These are phyloP conservation scores for Rhododendron molle DNA, from an alignment of 148 eudicot species.

Conservation along the genomic window DNA sequence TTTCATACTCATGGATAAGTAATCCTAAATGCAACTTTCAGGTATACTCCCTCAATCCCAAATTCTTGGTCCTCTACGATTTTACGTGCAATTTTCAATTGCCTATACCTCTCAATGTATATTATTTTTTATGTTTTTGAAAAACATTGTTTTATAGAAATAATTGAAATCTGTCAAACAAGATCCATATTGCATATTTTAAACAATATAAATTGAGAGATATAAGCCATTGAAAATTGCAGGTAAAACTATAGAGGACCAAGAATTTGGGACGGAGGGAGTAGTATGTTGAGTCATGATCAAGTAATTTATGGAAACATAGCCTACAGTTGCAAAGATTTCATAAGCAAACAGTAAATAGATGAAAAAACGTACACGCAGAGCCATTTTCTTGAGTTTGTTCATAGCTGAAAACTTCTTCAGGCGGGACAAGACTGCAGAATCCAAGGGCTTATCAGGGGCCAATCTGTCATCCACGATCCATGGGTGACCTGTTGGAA, in stretches of 20 bases:
- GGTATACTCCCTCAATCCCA: neutral
- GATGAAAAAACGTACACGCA: constrained; percentile 43
- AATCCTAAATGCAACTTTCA: neutral
- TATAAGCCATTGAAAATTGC: no score
- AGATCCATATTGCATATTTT: no score
- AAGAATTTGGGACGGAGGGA: no score
- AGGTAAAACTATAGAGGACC: no score
- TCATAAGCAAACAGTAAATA: neutral
- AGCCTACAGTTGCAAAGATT: neutral
- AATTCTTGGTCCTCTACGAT: no score
- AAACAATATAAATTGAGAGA: no score
- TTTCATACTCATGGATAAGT: neutral
- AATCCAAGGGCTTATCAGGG: constrained; percentile 72
- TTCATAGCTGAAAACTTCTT: constrained; percentile 81
- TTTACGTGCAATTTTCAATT: no score
- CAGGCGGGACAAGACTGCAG: constrained; percentile 69
- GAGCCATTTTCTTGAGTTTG: constrained; percentile 79
- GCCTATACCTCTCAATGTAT: no score
- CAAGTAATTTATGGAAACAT: neutral
- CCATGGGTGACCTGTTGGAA: constrained; percentile 67
- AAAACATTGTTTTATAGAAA: no score
- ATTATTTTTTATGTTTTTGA: no score
- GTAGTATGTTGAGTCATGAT: neutral
- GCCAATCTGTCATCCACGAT: constrained; percentile 72
- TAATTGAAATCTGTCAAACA: no score